Evolutionary conservation across 2,329 filamentous ascomycete genomes (phyloP), one percentile per base, ranked within the genome.

Genomic region (Eurotiales sp.): DNA sequence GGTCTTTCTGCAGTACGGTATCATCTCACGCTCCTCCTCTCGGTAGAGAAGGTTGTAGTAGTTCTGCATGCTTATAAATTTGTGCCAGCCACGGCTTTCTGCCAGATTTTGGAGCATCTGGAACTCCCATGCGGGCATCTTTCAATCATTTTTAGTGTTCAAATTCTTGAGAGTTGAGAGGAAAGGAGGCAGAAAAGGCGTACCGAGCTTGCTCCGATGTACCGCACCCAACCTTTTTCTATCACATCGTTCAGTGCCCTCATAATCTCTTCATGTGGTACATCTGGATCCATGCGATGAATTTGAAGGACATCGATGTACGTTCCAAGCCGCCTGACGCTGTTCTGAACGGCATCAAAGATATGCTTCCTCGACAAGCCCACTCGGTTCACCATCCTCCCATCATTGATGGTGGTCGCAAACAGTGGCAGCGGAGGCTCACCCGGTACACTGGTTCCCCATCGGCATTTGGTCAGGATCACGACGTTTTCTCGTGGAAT

Each of bases 11-110:
- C 76, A 78, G 56, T 73, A 77, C 10, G 68, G 66, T 54, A 70
- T 77, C 77, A 79, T 79, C 57, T 80, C 77, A 1, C 77, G 67
- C 61, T 80, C 81, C 56, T 85, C 83, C 59, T 86, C 83, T 3
- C 83, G 75, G 61, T 83, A 82, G 2, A 81, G 62, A 1, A 82
- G 69, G 55, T 79, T 80, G 61, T 82, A 78, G 48, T 75, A 75
- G 11, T 77, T 77, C 29, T 82, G 79, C 79, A 82, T 82, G 11
- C 68, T 74, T 43, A 82, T 66, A 59, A 83, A 83, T 59, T 80
- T 77, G 19, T 76, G 79, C 80, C 79, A 83, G 11, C 76, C 73
- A 43, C 79, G 60, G 63, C 73, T 74, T 58, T 80, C 75, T 4
- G 81, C 80, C 14, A 70, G 70, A 56, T 76, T 77, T 62, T 83